Evolutionary conservation across 1,139 yeast species (phyloP).

Genomic region (Hemisphaericaspora xylofermentans): DNA sequence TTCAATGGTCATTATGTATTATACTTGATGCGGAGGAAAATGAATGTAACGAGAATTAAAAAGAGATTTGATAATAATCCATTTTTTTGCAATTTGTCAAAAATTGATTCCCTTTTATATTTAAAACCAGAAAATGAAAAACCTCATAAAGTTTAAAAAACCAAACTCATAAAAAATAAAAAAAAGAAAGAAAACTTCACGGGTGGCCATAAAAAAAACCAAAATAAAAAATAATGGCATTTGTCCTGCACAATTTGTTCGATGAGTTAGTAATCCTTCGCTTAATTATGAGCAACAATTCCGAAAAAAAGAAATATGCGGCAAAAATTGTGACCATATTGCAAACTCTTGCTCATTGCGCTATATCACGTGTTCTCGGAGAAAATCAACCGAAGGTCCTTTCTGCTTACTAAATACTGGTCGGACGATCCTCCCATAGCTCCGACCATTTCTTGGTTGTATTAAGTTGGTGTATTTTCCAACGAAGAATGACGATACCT

Average conservation of each 20-base stretch:
- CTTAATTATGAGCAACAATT: not conserved
- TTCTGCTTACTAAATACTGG: not conserved
- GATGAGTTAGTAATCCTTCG: not conserved
- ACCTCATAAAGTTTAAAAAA: not conserved
- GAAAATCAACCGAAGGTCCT: not conserved
- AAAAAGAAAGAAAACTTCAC: not conserved
- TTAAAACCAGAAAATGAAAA: not conserved
- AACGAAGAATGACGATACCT: too few species aligned
- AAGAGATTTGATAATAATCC: not conserved
- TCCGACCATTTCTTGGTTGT: too few species aligned
- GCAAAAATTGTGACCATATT: too few species aligned
- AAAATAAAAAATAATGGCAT: constrained; percentile 1
- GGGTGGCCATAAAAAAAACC: not conserved
- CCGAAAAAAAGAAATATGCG: not conserved
- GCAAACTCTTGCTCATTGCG: not conserved
- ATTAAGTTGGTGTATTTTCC: too few species aligned
- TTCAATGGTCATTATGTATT: constrained; percentile 23
- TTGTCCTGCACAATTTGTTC: not conserved
- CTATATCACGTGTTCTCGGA: not conserved
- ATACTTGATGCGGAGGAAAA: not conserved
- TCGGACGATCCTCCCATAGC: too few species aligned
- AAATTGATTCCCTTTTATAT: not conserved
- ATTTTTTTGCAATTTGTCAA: not conserved
- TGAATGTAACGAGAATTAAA: not conserved
- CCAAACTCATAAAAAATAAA: not conserved